phyloP scores from a whole-genome alignment of 371 early-diverging fungal genomes.

The Lichtheimia corymbifera region DNA sequence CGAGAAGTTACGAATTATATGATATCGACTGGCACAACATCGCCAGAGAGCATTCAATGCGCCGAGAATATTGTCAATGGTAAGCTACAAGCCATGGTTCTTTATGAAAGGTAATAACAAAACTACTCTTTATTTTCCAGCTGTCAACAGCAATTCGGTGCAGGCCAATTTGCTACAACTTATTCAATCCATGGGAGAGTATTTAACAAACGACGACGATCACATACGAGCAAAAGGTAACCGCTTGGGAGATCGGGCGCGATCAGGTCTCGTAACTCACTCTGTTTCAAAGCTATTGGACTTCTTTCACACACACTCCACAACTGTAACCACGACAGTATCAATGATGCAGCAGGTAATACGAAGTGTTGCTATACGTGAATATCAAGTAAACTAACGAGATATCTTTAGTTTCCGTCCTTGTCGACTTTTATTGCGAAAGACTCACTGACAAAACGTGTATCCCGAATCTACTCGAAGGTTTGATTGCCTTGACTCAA shows the following conservation, averaged over 20 bases:
- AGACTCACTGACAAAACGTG: constrained; percentile 74
- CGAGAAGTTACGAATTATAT: constrained; percentile 48
- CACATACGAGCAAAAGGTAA: constrained; percentile 84
- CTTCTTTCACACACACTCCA: constrained; percentile 54
- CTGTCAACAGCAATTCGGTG: constrained; percentile 36
- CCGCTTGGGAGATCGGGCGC: background rate
- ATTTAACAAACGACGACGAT: constrained; percentile 82
- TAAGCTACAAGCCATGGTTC: constrained; percentile 8
- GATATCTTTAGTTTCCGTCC: constrained; percentile 51
- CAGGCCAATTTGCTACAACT: constrained; percentile 59
- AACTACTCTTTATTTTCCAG: constrained; percentile 15
- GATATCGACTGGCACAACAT: constrained; percentile 35
- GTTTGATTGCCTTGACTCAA: constrained; percentile 60
- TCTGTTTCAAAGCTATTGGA: constrained; percentile 38
- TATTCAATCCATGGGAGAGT: constrained; percentile 80
- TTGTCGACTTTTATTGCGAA: constrained; percentile 79
- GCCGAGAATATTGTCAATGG: constrained; percentile 30
- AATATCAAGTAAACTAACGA: background rate
- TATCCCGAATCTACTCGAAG: constrained; percentile 69
- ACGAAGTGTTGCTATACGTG: background rate
- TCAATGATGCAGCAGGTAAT: constrained; percentile 51
- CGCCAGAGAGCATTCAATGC: constrained; percentile 33
- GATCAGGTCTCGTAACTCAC: background rate
- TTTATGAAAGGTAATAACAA: constrained; percentile 21
- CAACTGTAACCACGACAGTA: constrained; percentile 33